These are phyloP conservation scores for Sarocladiaceae sp. DNA, from an alignment of 2,329 filamentous ascomycete genomes.

Conservation along the genomic window DNA sequence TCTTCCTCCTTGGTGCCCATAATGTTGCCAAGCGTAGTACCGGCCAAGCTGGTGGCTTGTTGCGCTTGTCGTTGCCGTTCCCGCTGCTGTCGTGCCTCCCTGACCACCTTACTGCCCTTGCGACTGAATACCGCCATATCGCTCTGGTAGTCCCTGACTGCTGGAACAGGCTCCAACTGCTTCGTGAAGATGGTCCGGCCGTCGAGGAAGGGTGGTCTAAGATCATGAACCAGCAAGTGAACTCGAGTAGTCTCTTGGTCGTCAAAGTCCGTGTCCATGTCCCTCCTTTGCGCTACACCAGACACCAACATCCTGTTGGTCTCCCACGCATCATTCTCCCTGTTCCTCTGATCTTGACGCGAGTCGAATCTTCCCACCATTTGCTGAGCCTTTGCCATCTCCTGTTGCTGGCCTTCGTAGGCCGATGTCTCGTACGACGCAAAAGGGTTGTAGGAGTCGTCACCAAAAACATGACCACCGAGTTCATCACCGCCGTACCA, in stretches of 20 bases:
- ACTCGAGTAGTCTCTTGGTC: conserved; percentile 87
- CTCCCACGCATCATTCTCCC: conserved; percentile 96
- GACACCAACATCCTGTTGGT: conserved; percentile 97
- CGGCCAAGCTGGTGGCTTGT: conserved; percentile 86
- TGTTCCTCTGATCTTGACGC: conserved; percentile 76
- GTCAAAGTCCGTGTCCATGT: conserved; percentile 76
- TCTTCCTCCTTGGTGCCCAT: conserved; percentile 94
- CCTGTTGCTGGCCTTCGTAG: conserved; percentile 71
- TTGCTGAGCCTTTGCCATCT: conserved; percentile 70
- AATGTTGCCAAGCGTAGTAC: conserved; percentile 86
- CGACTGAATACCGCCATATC: conserved; percentile 98
- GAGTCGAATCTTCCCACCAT: conserved; percentile 65
- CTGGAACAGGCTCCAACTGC: conserved; percentile 89
- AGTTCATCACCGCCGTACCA: conserved; percentile 90
- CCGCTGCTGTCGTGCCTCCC: conserved; percentile 83
- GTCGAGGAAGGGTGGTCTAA: conserved; percentile 90
- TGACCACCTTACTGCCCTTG: conserved; percentile 89
- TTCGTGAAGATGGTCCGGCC: conserved; percentile 96
- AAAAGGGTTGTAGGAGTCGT: conserved; percentile 90
- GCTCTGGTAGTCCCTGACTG: conserved; percentile 87
- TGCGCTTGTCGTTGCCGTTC: conserved; percentile 92
- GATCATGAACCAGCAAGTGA: conserved; percentile 86
- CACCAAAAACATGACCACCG: conserved; percentile 74
- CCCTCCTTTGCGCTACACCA: conserved; percentile 83
- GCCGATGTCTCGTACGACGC: conserved; percentile 67